Evolutionary conservation across 1,139 yeast species (phyloP).

Genomic region (Casaregolazyma lundiana): DNA sequence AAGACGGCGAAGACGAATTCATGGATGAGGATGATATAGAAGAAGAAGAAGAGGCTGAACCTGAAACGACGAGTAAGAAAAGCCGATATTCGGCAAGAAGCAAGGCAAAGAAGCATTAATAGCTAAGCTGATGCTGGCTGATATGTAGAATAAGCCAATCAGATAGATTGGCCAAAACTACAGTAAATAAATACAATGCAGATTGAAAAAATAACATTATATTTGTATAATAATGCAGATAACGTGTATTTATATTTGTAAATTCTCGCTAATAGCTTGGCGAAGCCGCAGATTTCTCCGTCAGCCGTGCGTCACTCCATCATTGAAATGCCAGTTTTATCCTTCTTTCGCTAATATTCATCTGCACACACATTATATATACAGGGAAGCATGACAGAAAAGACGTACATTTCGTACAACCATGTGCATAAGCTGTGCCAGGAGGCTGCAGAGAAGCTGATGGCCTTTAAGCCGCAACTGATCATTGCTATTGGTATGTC

Average conservation of each 20-base stretch:
- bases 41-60: slow-evolving; percentile 16
- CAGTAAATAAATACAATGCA: too few species aligned
- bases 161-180: too few species aligned
- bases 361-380: too few species aligned
- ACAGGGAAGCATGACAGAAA: slow-evolving; percentile 33
- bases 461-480: slow-evolving; percentile 72
- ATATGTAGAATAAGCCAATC: not conserved
- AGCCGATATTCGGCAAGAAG: not conserved
- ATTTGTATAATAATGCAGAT: too few species aligned
- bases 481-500: slow-evolving; percentile 72
- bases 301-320: too few species aligned
- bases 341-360: not conserved
- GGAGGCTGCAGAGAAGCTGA: slow-evolving; percentile 67
- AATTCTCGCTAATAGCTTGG: too few species aligned
- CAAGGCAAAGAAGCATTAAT: slow-evolving; percentile 2
- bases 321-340: not conserved
- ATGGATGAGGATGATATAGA: slow-evolving; percentile 22
- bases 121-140: too few species aligned
- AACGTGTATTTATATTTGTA: too few species aligned
- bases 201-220: too few species aligned
- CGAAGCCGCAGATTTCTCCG: too few species aligned
- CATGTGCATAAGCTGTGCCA: slow-evolving; percentile 92
- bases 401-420: slow-evolving; percentile 85
- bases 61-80: not conserved
- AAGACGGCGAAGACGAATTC: slow-evolving; percentile 17